Evolutionary conservation across 2,329 filamentous ascomycete species (phyloP), one percentile per base, ranked within the genome.

Genomic region (Cercospora sp.): DNA sequence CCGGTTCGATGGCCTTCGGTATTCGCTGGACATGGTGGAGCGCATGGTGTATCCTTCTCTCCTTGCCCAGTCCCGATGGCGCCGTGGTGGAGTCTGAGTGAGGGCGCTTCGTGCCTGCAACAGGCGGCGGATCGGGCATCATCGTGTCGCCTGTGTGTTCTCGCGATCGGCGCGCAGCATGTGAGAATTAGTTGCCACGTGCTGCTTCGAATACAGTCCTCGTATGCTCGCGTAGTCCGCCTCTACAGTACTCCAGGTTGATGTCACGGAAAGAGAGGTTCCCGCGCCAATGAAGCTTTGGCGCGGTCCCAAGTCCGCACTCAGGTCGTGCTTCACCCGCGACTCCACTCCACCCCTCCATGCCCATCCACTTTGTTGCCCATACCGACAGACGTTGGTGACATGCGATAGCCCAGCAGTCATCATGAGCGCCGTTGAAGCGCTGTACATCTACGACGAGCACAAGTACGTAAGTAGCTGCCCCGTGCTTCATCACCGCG

Each of bases 391-490:
- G 39, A 39, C n/a, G 20, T 33, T 4, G 23, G 16, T 39, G 62
- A 20, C n/a, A 70, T 72, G 70, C 66, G 59, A 72, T 67, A 69
- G 61, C 8, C 61, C 39, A 31, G 23, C 9, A 28, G 8, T 13
- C 68, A 80, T 63, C 66, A 85, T 85, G 83, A 81, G 92, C 83
- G 89, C 91, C 78, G 91, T 99, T 78, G 94, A 98, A 85, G 95
- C 94, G 79, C 86, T 99, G 77, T 94, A 98, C 84, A 93, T 99
- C 79, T 97, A 91, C 81, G 94, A 98, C 87, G 94, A 97, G 84
- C 89, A 94, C 82, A 93, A 94, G 94, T 96, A 83, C 77, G 86
- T 77, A 76, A 76, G 76, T 77, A 73, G 58, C 65, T 57, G 39
- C 51, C 26, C 48, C 16, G 23, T 36, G 39, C 42, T 58, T 13